These are phyloP conservation scores for Stropharia rugosoannulata DNA, from an alignment of 768 basidiomycete genomes.

Conservation along the genomic window DNA sequence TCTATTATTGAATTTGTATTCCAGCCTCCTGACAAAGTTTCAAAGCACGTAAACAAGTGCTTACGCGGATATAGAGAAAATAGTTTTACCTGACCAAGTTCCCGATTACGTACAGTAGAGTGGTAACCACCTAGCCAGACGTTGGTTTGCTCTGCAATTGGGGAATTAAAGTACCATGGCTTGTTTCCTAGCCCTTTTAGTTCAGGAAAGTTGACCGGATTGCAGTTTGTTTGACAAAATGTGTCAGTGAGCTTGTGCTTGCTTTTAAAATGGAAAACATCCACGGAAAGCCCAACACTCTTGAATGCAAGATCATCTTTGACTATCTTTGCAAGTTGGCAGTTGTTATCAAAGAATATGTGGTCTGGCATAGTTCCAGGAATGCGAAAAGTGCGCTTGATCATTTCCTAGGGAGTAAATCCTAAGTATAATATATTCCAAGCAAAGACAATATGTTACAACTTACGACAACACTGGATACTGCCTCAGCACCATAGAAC, in stretches of 20 bases:
- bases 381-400: slow-evolving; percentile 14
- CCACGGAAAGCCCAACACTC: too few relatives aligned
- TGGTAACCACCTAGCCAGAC: too few relatives aligned
- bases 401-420: slow-evolving; percentile 10
- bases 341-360: slow-evolving; percentile 32
- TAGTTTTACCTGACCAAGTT: too few relatives aligned
- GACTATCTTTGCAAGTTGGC: slow-evolving; percentile 9
- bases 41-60: too few relatives aligned
- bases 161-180: too few relatives aligned
- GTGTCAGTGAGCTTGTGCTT: slow-evolving; percentile 9
- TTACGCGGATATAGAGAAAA: too few relatives aligned
- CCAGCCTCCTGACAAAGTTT: too few relatives aligned
- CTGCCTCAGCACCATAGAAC: slow-evolving; percentile 23
- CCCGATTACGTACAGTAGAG: too few relatives aligned
- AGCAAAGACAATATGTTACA: neutral
- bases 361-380: slow-evolving; percentile 16
- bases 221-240: slow-evolving; percentile 20
- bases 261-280: too few relatives aligned
- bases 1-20: too few relatives aligned
- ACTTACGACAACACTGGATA: slow-evolving; percentile 19
- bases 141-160: too few relatives aligned
- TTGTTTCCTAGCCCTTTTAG: too few relatives aligned
- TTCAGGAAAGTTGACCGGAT: slow-evolving; percentile 12
- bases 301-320: slow-evolving; percentile 16
- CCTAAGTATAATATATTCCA: neutral